These are phyloP conservation scores for Spirogloea muscicola DNA, from an alignment of 139 green algal species.

Conservation along the genomic window DNA sequence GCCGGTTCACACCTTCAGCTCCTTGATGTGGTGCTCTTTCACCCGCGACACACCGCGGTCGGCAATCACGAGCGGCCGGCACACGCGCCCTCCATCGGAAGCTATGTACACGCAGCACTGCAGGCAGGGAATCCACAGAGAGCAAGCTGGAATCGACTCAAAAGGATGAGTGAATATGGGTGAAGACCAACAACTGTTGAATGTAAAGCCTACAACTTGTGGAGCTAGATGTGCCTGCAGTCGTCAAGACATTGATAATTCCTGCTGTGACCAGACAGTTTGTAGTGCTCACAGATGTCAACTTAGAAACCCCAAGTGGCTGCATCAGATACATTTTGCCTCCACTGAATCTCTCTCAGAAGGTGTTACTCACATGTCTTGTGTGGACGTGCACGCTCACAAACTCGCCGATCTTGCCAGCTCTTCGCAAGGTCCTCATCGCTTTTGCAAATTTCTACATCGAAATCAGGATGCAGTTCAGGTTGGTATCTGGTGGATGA, in stretches of 20 bases:
- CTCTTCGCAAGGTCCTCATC: conserved; percentile 66
- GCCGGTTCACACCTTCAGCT: conserved; percentile 60
- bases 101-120: conserved; percentile 65
- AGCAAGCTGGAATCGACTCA: no score
- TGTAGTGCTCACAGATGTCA: no score
- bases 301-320: no score
- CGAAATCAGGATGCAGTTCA: neutral
- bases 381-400: conserved; percentile 70
- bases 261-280: no score
- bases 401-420: conserved; percentile 78
- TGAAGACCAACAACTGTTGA: no score
- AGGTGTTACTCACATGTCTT: conserved; percentile 18
- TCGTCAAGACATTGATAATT: no score
- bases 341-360: no score
- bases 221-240: no score
- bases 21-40: conserved; percentile 67
- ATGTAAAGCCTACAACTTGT: no score
- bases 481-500: no score
- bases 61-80: conserved; percentile 95
- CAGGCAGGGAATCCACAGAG: neutral
- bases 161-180: neutral
- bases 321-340: no score
- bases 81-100: conserved; percentile 88
- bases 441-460: conserved; percentile 39
- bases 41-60: conserved; percentile 80